Evolutionary conservation across 2,329 filamentous ascomycete genomes (phyloP).

Genomic region (Clonostachys sp.): DNA sequence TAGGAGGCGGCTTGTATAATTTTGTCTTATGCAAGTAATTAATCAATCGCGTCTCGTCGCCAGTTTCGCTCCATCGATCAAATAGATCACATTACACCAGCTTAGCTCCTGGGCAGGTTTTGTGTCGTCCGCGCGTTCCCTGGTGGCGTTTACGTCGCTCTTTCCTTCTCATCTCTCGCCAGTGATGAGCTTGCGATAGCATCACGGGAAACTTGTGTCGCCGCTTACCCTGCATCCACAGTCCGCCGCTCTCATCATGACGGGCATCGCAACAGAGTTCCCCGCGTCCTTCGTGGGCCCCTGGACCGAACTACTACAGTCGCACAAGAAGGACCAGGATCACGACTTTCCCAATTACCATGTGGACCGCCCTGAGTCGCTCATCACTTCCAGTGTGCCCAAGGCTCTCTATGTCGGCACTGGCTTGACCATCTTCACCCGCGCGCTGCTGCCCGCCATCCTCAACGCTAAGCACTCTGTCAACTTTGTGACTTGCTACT

Average conservation of each 20-base stretch:
- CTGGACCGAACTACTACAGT: constrained; percentile 25
- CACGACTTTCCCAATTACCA: constrained; percentile 45
- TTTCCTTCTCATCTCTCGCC: no score
- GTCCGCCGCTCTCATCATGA: not conserved
- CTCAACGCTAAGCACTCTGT: constrained; percentile 57
- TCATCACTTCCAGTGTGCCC: constrained; percentile 43
- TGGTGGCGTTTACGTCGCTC: no score
- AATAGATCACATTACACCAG: no score
- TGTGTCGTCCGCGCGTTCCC: no score
- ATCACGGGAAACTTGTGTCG: no score
- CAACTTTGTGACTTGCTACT: constrained; percentile 79
- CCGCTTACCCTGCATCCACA: no score
- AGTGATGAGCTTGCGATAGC: no score
- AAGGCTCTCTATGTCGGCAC: constrained; percentile 50
- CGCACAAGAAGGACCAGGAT: constrained; percentile 23
- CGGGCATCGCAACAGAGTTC: constrained; percentile 13
- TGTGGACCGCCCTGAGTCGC: constrained; percentile 30
- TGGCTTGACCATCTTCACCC: constrained; percentile 50
- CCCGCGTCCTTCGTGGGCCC: constrained; percentile 29
- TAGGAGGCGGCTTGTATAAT: no score
- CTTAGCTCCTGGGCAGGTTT: no score
- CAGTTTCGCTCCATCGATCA: no score
- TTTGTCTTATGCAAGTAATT: no score
- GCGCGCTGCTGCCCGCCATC: constrained; percentile 56
- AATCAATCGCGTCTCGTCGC: no score